Evolutionary conservation across 371 early-diverging fungal genomes (phyloP), one percentile per base, ranked within the genome.

Genomic region (Mortierella sp.): DNA sequence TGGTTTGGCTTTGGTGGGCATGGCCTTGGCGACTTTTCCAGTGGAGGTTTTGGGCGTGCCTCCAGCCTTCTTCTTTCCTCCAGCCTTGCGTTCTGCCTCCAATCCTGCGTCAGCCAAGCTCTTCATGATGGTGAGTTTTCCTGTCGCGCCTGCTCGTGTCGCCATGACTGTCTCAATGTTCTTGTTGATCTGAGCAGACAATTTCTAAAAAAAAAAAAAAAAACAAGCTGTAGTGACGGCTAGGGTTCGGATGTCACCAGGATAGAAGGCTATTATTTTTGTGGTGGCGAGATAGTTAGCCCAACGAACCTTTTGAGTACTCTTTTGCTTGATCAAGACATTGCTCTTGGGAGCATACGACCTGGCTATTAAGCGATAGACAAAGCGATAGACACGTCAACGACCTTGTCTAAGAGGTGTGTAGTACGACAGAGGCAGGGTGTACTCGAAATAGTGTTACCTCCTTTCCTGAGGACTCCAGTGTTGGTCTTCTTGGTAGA

Each of bases 71-170:
- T 48, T 68, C 64, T 73, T 73, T 41, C 74, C 74, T 56, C 74
- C 69, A 41, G 74, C 74, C 65, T 73, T 73, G 50, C 74, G 74
- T 24, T 81, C 78, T 16, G 80, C 79, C 26, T 79, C 67, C 45
- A 76, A 21, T 56, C 69, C 78, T 34, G 80, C 82, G 23, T 85
- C 87, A 16, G 89, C 89, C 19, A 86, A 51, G 19, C 82, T 78
- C 78, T 89, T 89, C 88, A 90, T 88, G 54, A 90, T 87, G 18
- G 88, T 90, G 23, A 90, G 59, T 70, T 90, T 90, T 74, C 90
- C 89, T 31, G 86, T 83, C n/a, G 90, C 88, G 53, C 87, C 87
- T 12, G 90, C 90, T 50, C 86, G 82, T 23, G 87, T 82, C 6
- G 90, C 84, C 90, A 90, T 90, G 72, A 86, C 84, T 30, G 80